phyloP scores from a whole-genome alignment of 176 grass and related monocot genomes.

The Cymbopogon citratus region DNA sequence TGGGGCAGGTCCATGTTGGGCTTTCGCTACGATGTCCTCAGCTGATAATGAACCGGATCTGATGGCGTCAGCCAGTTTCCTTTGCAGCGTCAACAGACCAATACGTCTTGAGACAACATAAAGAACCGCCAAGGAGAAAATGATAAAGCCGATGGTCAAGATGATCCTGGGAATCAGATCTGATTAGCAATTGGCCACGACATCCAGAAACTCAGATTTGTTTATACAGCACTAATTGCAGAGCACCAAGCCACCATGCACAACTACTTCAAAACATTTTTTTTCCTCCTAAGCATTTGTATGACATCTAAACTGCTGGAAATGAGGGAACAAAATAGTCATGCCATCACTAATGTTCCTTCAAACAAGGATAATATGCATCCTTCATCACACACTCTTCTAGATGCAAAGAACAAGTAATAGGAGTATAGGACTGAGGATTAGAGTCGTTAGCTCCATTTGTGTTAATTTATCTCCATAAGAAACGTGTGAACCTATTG shows the following conservation, averaged over 20 bases:
- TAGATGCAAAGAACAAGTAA: neutral
- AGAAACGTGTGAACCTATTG: neutral
- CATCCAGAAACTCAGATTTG: too few species aligned
- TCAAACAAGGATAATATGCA: too few species aligned
- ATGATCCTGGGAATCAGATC: constrained; percentile 61
- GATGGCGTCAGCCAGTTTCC: constrained; percentile 69
- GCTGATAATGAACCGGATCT: constrained; percentile 62
- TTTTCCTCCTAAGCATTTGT: too few species aligned
- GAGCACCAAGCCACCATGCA: too few species aligned
- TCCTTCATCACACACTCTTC: neutral
- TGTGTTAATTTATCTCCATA: neutral
- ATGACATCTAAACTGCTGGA: too few species aligned
- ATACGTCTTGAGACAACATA: constrained; percentile 69
- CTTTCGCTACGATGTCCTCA: constrained; percentile 38
- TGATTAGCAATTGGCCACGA: neutral
- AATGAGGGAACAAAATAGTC: too few species aligned
- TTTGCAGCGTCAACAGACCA: constrained; percentile 66
- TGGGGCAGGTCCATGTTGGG: constrained; percentile 18
- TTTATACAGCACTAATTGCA: too few species aligned
- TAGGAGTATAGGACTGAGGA: neutral
- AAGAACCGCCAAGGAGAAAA: constrained; percentile 64
- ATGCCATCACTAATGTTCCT: too few species aligned
- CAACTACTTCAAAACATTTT: too few species aligned
- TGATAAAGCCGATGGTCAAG: constrained; percentile 59
- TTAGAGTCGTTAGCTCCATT: neutral